These are phyloP conservation scores for Takashimella tepidaria DNA, from an alignment of 1,284 basidiomycete genomes.

Conservation along the genomic window DNA sequence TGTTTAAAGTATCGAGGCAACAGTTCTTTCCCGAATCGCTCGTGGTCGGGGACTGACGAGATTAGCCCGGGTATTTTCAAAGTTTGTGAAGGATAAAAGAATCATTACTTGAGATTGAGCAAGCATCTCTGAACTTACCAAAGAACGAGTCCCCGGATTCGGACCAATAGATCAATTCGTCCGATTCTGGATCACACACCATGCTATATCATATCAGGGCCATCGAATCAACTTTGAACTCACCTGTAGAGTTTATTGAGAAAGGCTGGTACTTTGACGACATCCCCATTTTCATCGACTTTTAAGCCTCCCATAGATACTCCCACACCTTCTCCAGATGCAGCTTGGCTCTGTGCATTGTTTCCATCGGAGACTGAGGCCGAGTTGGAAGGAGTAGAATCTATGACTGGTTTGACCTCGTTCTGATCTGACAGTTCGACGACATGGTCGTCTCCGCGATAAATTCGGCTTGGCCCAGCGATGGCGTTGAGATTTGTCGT, in stretches of 20 bases:
- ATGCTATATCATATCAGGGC: slow-evolving; percentile 56
- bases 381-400: too few relatives aligned
- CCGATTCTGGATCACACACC: slow-evolving; percentile 78
- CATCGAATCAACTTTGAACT: slow-evolving; percentile 37
- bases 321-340: slow-evolving; percentile 3
- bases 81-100: neutral
- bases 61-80: neutral
- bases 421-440: slow-evolving; percentile 4
- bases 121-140: slow-evolving; percentile 56
- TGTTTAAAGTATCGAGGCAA: slow-evolving; percentile 95
- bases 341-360: too few relatives aligned
- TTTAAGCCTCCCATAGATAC: slow-evolving; percentile 36
- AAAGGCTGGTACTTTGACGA: slow-evolving; percentile 66
- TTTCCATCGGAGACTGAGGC: neutral
- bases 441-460: neutral
- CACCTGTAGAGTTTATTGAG: slow-evolving; percentile 88
- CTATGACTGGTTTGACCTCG: neutral
- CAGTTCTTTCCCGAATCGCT: slow-evolving; percentile 84
- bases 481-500: slow-evolving; percentile 39
- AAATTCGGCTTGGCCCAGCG: slow-evolving; percentile 28
- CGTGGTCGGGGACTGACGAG: slow-evolving; percentile 82
- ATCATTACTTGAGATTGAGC: neutral
- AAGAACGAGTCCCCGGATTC: slow-evolving; percentile 85
- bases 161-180: slow-evolving; percentile 83
- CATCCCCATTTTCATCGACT: slow-evolving; percentile 44